phyloP scores from a whole-genome alignment of 768 basidiomycete genomes.

The Tulasnella sp. region DNA sequence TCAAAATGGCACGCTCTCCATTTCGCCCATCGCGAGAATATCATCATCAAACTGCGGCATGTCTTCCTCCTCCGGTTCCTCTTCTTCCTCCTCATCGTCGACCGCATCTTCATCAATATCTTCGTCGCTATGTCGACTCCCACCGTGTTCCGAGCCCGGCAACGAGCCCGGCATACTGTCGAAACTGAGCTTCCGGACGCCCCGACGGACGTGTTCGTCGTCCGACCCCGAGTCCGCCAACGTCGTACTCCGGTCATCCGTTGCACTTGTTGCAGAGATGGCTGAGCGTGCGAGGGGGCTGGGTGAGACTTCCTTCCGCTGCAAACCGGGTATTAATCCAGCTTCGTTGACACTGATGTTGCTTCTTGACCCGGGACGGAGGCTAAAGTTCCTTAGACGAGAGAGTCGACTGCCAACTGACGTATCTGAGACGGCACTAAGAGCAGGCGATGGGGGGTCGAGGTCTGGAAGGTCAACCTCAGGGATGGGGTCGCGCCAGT shows the following conservation, averaged over 20 bases:
- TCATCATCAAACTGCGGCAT: conserved; percentile 73
- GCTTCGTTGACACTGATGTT: too few relatives aligned
- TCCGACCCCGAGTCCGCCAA: conserved; percentile 21
- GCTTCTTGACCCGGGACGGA: not conserved
- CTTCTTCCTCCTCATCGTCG: conserved; percentile 31
- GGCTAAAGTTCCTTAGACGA: conserved; percentile 13
- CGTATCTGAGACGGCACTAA: conserved; percentile 86
- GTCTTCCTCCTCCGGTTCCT: conserved; percentile 40
- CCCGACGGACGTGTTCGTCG: conserved; percentile 30
- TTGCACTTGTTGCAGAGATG: too few relatives aligned
- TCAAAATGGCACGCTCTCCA: conserved; percentile 65
- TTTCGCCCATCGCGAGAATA: conserved; percentile 66
- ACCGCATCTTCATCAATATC: conserved; percentile 27
- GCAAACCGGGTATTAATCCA: conserved; percentile 25
- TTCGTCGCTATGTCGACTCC: conserved; percentile 27
- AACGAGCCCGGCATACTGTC: conserved; percentile 81
- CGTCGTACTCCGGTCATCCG: conserved; percentile 13
- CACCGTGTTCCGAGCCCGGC: conserved; percentile 28
- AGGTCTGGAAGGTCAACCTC: conserved; percentile 71
- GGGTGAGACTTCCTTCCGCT: conserved; percentile 4
- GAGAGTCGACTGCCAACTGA: conserved; percentile 32
- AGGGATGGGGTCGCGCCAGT: conserved; percentile 73
- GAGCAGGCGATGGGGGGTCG: conserved; percentile 74
- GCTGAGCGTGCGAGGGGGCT: not conserved
- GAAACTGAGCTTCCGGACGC: conserved; percentile 39